Evolutionary conservation across 371 early-diverging fungal species (phyloP), one percentile per base, ranked within the genome.

Genomic region (Syncephalastrum monosporum): DNA sequence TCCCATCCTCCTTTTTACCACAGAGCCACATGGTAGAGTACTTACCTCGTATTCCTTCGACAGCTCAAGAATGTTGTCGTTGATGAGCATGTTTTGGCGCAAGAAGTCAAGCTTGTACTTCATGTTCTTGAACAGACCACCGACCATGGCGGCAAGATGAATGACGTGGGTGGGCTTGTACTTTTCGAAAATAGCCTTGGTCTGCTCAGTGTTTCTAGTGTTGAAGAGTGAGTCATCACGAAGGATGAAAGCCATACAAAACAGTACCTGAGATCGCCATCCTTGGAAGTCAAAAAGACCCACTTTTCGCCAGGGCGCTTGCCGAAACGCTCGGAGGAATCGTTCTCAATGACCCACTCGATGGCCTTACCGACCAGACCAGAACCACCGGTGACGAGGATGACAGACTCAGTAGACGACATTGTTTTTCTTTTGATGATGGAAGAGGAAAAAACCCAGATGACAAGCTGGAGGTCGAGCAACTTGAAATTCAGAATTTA

Each of bases 111-210:
- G 81, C 77, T 91, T 88, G 68, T 86, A 85, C 54, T 84, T 84
- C 90, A 93, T 91, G 81, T 93, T 93, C 61, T 85, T 83, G 71
- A 90, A 93, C 53, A 93, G 79, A 64, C 94, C 94, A 59, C 92
- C 94, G 12, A 93, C 94, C 64, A 89, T 68, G 33, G 94, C 94
- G 56, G 94, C 94, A 64, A 93, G 79, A 71, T 91, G 92, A 67
- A 92, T 84, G 63, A 91, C 88, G 57, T 91, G 87, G 12, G 91
- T 90, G 46, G 93, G 92, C 64, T 83, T 79, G 67, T 89, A 82
- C 66, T 85, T 86, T 65, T 88, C 87, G 67, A 91, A 91, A 52
- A 91, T 76, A 44, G 81, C 80, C 67, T 83, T 73, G 54, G 88
- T 84, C 52, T 81, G 75, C 19, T 68, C 78, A 24, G 44, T 7